Conservation (phyloP, 2,329 filamentous ascomycete genomes). For the Sarocladiaceae sp. region DNA sequence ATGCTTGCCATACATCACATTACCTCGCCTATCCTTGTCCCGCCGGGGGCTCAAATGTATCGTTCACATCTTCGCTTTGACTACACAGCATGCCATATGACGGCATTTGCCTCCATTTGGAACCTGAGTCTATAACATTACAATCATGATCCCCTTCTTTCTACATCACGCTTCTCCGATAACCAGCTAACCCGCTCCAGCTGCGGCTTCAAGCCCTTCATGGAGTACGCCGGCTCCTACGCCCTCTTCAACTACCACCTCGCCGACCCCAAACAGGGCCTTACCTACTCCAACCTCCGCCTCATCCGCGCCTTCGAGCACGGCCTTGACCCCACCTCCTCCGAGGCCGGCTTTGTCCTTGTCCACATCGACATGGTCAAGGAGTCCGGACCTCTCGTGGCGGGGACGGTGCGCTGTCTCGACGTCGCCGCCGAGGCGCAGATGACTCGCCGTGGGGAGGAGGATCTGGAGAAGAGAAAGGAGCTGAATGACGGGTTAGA, state of each 20-base stretch:
- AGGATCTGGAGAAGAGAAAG: slow-evolving; percentile 33
- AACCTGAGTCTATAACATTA: not conserved
- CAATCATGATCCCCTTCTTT: not conserved
- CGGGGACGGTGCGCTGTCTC: slow-evolving; percentile 63
- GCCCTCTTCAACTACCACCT: slow-evolving; percentile 64
- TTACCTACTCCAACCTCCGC: slow-evolving; percentile 64
- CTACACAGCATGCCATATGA: too few relatives aligned
- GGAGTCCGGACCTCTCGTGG: slow-evolving; percentile 71
- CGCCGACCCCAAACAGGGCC: slow-evolving; percentile 47
- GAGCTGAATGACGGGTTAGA: slow-evolving; percentile 59
- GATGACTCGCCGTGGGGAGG: slow-evolving; percentile 15
- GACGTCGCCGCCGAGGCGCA: slow-evolving; percentile 36
- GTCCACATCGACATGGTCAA: slow-evolving; percentile 95
- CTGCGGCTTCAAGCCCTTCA: slow-evolving; percentile 80
- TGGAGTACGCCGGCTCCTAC: slow-evolving; percentile 73
- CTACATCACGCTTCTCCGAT: not conserved
- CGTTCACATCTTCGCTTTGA: too few relatives aligned
- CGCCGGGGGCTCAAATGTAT: too few relatives aligned
- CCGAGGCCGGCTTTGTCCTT: slow-evolving; percentile 92
- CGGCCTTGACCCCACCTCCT: slow-evolving; percentile 78
- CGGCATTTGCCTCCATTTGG: not conserved
- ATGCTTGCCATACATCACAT: too few relatives aligned
- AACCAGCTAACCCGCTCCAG: slow-evolving; percentile 20
- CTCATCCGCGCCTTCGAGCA: slow-evolving; percentile 88
- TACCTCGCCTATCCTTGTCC: too few relatives aligned